Conservation (phyloP, 1,139 yeast species). For the Spencermartinsiella ligniputridi region DNA sequence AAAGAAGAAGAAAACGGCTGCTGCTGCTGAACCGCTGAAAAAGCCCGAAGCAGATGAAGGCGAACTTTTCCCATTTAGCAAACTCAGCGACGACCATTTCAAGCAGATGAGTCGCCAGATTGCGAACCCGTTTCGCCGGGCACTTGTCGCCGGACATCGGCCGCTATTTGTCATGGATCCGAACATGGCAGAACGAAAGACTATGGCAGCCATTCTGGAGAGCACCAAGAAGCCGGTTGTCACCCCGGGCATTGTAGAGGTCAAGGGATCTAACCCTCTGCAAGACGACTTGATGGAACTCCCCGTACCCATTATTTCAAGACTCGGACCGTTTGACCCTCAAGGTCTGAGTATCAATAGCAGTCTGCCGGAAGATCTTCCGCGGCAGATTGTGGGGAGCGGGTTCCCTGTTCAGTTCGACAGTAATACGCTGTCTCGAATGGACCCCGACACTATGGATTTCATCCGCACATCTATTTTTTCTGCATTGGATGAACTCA, state of each 20-base stretch:
- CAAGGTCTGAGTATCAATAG: background rate
- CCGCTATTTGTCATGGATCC: conserved; percentile 26
- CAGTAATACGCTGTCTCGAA: background rate
- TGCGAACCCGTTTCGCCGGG: conserved; percentile 24
- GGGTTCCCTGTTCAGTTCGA: conserved; percentile 13
- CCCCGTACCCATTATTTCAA: conserved; percentile 2
- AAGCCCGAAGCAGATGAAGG: background rate
- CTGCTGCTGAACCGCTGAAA: background rate
- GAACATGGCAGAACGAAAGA: conserved; percentile 7
- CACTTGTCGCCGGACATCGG: conserved; percentile 30
- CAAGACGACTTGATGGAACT: conserved; percentile 9
- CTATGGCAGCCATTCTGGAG: conserved; percentile 6
- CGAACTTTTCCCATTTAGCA: conserved; percentile 16
- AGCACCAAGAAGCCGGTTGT: conserved; percentile 6
- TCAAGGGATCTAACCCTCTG: background rate
- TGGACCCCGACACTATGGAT: background rate
- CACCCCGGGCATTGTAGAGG: background rate
- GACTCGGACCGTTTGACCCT: conserved; percentile 3
- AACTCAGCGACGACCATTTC: conserved; percentile 16
- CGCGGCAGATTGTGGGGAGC: conserved; percentile 7
- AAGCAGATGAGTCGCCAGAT: conserved; percentile 17
- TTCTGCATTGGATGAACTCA: background rate
- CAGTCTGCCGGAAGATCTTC: background rate
- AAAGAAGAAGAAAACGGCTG: background rate
- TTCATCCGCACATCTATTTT: background rate